phyloP scores from a whole-genome alignment of 371 early-diverging fungal species.

The Chytridiales sp. region DNA sequence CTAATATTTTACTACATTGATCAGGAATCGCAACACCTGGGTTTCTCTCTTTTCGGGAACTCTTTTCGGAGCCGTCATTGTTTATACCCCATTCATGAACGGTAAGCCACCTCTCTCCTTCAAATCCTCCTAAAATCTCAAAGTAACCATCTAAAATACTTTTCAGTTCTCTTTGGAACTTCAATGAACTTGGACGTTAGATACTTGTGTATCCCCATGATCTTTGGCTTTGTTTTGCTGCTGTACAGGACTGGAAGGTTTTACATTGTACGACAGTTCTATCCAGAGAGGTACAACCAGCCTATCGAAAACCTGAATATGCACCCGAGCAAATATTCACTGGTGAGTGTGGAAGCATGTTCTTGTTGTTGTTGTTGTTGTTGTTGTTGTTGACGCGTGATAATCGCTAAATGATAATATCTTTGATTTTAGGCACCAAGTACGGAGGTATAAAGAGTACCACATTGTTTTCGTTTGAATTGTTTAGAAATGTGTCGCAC shows the following conservation, averaged over 20 bases:
- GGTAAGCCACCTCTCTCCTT: slow-evolving; percentile 19
- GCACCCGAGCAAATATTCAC: slow-evolving; percentile 6
- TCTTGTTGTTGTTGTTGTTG: no score
- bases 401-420: no score
- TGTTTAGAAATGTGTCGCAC: no score
- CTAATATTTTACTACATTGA: slow-evolving; percentile 5
- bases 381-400: no score
- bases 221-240: slow-evolving; percentile 28
- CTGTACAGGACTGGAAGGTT: slow-evolving; percentile 10
- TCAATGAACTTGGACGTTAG: slow-evolving; percentile 29
- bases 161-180: slow-evolving; percentile 31
- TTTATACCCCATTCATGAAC: slow-evolving; percentile 46
- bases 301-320: slow-evolving; percentile 8
- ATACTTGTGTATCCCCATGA: slow-evolving; percentile 30
- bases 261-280: background rate
- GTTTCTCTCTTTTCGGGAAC: slow-evolving; percentile 31
- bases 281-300: background rate
- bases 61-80: slow-evolving; percentile 35
- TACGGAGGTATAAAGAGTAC: no score
- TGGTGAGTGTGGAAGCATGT: no score
- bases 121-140: background rate
- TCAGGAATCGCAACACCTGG: slow-evolving; percentile 37
- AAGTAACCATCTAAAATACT: background rate
- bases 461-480: no score
- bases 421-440: no score